phyloP scores from a whole-genome alignment of 176 grass and related monocot genomes.

The Eleusine indica region DNA sequence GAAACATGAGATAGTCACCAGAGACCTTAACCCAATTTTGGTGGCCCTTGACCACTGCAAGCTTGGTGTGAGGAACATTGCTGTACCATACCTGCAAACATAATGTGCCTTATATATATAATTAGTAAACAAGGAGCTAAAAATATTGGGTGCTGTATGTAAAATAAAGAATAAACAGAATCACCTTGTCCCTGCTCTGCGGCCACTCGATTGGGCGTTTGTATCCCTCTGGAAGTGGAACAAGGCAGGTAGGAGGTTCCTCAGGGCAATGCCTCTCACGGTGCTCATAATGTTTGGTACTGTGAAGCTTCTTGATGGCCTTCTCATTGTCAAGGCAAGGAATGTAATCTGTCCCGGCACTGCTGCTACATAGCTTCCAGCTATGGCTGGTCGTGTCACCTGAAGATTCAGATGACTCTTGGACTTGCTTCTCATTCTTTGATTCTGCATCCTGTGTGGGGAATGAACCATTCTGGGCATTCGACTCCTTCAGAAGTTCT shows the following conservation, averaged over 20 bases:
- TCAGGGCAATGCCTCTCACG: constrained; percentile 96
- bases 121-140: constrained; percentile 11
- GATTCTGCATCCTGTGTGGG: constrained; percentile 83
- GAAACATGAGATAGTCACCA: constrained; percentile 85
- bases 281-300: constrained; percentile 93
- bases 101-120: background rate
- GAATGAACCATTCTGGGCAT: constrained; percentile 74
- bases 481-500: constrained; percentile 87
- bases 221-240: constrained; percentile 84
- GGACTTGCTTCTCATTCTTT: constrained; percentile 78
- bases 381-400: constrained; percentile 50
- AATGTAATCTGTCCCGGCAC: constrained; percentile 71
- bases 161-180: constrained; percentile 39
- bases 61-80: constrained; percentile 93
- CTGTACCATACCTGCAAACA: constrained; percentile 82
- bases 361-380: constrained; percentile 89
- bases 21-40: constrained; percentile 99
- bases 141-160: constrained; percentile 15
- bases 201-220: constrained; percentile 77
- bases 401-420: constrained; percentile 49
- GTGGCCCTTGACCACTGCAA: constrained; percentile 85
- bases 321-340: constrained; percentile 98
- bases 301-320: constrained; percentile 82
- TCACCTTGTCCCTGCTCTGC: constrained; percentile 86
- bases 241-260: constrained; percentile 82